These are phyloP conservation scores for Pistacia integerrima DNA, from an alignment of 345 rosid species.

Conservation along the genomic window DNA sequence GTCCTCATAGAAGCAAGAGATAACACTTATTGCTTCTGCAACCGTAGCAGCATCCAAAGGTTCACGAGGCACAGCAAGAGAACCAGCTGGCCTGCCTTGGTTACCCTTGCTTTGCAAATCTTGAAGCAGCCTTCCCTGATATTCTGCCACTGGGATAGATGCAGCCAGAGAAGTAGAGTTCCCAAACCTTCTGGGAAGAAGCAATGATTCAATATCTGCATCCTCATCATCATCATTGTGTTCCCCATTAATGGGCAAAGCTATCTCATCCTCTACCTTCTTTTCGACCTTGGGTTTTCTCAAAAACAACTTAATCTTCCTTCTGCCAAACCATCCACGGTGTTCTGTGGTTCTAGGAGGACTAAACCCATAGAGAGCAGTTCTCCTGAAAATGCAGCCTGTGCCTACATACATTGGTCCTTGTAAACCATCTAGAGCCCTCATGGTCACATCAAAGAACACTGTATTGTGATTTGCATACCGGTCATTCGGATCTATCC, in stretches of 20 bases:
- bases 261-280: slow-evolving; percentile 57
- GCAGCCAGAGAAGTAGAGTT: slow-evolving; percentile 64
- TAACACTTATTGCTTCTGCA: slow-evolving; percentile 75
- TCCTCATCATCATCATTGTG: slow-evolving; percentile 54
- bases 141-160: slow-evolving; percentile 77
- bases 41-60: slow-evolving; percentile 86
- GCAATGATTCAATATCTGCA: slow-evolving; percentile 67
- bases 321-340: slow-evolving; percentile 71
- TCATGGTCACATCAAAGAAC: slow-evolving; percentile 69
- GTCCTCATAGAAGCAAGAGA: slow-evolving; percentile 83
- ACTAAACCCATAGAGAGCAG: slow-evolving; percentile 65
- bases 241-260: slow-evolving; percentile 44
- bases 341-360: slow-evolving; percentile 80
- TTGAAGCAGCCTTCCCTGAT: slow-evolving; percentile 71
- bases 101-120: slow-evolving; percentile 62
- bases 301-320: slow-evolving; percentile 55
- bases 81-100: slow-evolving; percentile 71
- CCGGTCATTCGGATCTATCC: slow-evolving; percentile 62
- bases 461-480: slow-evolving; percentile 67
- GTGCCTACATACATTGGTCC: slow-evolving; percentile 73
- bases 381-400: slow-evolving; percentile 66
- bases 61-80: slow-evolving; percentile 78
- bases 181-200: slow-evolving; percentile 67
- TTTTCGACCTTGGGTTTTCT: slow-evolving; percentile 49
- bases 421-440: slow-evolving; percentile 66